phyloP scores from a whole-genome alignment of 2,329 filamentous ascomycete genomes.

The Colletotrichum graminicola region DNA sequence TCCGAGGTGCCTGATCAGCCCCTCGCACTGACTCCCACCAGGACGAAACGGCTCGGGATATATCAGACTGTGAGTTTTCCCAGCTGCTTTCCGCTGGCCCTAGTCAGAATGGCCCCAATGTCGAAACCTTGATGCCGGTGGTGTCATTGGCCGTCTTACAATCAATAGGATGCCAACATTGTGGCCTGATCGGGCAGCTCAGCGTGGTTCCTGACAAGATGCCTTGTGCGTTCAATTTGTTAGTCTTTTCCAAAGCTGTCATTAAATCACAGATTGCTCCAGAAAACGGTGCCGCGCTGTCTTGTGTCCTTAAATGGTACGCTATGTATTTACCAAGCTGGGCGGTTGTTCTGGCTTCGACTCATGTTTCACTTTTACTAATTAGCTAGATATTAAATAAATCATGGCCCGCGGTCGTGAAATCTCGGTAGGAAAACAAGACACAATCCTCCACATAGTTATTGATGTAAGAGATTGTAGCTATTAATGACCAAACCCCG shows the following conservation, averaged over 20 bases:
- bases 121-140: too few relatives aligned
- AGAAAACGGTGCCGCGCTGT: background rate
- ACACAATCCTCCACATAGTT: background rate
- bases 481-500: background rate
- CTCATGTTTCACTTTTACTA: background rate
- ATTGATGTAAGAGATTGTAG: background rate
- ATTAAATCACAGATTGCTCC: background rate
- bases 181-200: background rate
- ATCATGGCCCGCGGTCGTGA: background rate
- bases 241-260: background rate
- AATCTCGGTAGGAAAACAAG: background rate
- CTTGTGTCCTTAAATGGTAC: background rate
- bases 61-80: background rate
- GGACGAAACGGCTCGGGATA: too few relatives aligned
- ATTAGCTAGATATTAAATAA: background rate
- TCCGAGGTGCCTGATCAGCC: background rate
- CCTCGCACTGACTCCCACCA: background rate
- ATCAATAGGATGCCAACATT: too few relatives aligned
- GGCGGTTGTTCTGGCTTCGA: background rate
- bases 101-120: background rate
- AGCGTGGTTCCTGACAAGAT: background rate
- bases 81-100: background rate
- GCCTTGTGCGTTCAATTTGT: background rate
- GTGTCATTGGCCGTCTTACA: background rate
- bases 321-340: background rate